A percentile compares a stretch with the other conserved stretches of the same genome.
Evolutionary conservation across 2,329 filamentous ascomycete genomes (phyloP).

Genomic region (Pezicula neosporulosa): DNA sequence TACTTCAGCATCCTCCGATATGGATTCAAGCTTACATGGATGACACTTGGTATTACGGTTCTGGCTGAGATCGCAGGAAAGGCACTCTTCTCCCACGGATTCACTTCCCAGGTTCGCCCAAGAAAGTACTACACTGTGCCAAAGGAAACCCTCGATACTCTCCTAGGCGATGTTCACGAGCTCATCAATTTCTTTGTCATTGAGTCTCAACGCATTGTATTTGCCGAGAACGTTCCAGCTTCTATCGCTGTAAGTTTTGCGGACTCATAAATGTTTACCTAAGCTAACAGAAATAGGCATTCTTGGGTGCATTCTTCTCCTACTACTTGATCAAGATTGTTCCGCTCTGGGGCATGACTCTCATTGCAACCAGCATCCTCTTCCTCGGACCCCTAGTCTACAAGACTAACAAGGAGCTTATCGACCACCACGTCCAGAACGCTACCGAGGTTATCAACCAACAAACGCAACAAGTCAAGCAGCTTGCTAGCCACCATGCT

Average conservation of each 20-base stretch:
- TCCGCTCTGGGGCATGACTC: constrained; percentile 64
- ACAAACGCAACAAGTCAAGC: constrained; percentile 61
- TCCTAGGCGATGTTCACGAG: constrained; percentile 64
- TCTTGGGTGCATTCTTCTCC: constrained; percentile 57
- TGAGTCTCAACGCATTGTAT: constrained; percentile 65
- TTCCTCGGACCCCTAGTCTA: constrained; percentile 65
- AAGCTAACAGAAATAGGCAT: constrained; percentile 42
- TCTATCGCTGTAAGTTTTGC: constrained; percentile 53
- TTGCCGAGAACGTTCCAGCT: constrained; percentile 61
- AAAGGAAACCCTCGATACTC: constrained; percentile 55
- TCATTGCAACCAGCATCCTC: constrained; percentile 54
- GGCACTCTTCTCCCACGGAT: constrained; percentile 55
- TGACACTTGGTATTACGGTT: constrained; percentile 57
- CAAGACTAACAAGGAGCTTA: constrained; percentile 65
- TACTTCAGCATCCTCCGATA: constrained; percentile 66
- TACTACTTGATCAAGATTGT: constrained; percentile 69
- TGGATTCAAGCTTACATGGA: constrained; percentile 62
- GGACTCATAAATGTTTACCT: neutral
- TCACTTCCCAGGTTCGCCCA: constrained; percentile 63
- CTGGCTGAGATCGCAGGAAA: constrained; percentile 60
- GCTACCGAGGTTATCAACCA: constrained; percentile 54
- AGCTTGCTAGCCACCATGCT: constrained; percentile 61
- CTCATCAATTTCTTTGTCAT: constrained; percentile 71
- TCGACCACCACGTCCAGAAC: constrained; percentile 59
- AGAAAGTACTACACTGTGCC: constrained; percentile 65